A percentile compares a stretch with the other conserved stretches of the same genome.
Conservation (phyloP, 176 grass and related monocot species). For the Triticum monococcum region DNA sequence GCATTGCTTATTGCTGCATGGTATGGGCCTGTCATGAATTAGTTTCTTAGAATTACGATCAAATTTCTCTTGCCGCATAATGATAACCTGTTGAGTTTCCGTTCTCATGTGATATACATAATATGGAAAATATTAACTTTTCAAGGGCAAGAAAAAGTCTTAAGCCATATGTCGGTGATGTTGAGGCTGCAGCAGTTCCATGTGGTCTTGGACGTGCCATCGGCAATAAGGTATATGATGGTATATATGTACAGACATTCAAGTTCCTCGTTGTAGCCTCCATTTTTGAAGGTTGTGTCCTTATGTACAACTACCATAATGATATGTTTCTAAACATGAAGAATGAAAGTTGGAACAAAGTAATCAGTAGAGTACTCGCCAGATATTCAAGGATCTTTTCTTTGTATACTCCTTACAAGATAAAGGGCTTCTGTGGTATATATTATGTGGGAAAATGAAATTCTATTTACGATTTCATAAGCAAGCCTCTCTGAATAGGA, state of each 20-base stretch:
- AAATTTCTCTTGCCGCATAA: conserved; percentile 1
- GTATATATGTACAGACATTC: conserved; percentile 19
- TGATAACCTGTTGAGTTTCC: conserved; percentile 18
- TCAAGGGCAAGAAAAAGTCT: conserved; percentile 85
- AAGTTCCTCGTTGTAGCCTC: background rate
- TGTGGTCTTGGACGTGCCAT: conserved; percentile 94
- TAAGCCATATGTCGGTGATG: conserved; percentile 91
- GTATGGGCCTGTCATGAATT: conserved; percentile 44
- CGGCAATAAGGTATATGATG: conserved; percentile 83
- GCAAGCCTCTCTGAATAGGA: background rate
- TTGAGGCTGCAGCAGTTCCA: conserved; percentile 91
- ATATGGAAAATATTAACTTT: conserved; percentile 44
- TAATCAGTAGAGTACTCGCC: background rate
- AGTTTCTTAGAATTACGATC: conserved; percentile 17
- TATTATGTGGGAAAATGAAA: conserved; percentile 13
- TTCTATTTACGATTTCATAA: conserved; percentile 6
- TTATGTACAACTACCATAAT: background rate
- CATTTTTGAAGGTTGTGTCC: conserved; percentile 19
- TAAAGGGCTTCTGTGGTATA: background rate
- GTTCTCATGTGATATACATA: conserved; percentile 37
- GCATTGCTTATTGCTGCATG: conserved; percentile 92
- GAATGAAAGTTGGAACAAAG: background rate
- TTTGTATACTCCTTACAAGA: conserved; percentile 1
- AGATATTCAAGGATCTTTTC: background rate
- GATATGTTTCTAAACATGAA: background rate